phyloP scores from a whole-genome alignment of 1,284 basidiomycete genomes.

The Cutaneotrichosporon cutaneum region DNA sequence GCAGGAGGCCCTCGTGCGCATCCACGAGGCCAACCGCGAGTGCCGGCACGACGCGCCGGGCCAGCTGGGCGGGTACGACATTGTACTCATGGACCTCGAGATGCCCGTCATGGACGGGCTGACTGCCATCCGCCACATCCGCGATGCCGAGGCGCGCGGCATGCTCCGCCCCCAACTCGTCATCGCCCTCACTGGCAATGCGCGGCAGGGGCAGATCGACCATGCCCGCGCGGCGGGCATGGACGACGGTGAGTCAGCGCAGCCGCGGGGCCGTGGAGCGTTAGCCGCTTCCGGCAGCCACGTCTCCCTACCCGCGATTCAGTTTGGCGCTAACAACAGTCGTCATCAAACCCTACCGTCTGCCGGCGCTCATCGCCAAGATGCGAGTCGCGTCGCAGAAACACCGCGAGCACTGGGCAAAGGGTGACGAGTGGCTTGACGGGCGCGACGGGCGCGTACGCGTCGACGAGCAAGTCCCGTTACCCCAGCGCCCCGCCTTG shows the following conservation, averaged over 20 bases:
- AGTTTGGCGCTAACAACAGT: conserved; percentile 10
- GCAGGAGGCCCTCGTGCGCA: conserved; percentile 45
- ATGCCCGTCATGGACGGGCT: conserved; percentile 51
- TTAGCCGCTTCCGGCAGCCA: no score
- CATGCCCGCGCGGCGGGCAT: conserved; percentile 33
- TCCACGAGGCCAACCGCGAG: conserved; percentile 9
- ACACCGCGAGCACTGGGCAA: neutral
- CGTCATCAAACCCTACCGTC: conserved; percentile 33
- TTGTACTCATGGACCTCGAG: conserved; percentile 37
- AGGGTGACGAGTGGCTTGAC: neutral
- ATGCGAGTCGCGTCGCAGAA: conserved; percentile 21
- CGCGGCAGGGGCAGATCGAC: conserved; percentile 43
- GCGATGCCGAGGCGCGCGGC: conserved; percentile 37
- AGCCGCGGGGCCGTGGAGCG: no score
- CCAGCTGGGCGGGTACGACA: conserved; percentile 17
- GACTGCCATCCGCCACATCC: conserved; percentile 41
- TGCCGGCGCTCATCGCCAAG: conserved; percentile 41
- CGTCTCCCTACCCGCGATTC: no score
- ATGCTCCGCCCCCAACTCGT: conserved; percentile 34
- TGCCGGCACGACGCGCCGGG: neutral
- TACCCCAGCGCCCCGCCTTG: neutral
- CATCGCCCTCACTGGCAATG: conserved; percentile 50
- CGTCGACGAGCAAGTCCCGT: neutral
- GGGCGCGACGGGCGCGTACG: neutral
- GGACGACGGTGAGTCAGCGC: conserved; percentile 26